These are phyloP conservation scores for Volvox carteri DNA, from an alignment of 163 green algal species.

Conservation along the genomic window DNA sequence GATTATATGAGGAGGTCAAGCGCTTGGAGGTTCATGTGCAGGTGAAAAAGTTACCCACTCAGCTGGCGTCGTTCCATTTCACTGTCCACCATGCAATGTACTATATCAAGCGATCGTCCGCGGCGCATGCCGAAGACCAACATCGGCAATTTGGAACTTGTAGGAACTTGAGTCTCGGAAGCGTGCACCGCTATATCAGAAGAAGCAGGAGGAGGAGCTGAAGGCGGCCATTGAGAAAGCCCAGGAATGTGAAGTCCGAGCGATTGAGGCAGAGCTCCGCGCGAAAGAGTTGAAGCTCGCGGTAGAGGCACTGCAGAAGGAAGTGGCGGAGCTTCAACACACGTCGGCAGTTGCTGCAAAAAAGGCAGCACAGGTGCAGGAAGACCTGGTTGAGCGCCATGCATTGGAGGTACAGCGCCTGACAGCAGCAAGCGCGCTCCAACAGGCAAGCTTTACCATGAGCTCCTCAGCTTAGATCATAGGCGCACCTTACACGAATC, in stretches of 20 bases:
- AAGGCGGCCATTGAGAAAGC: slow-evolving; percentile 83
- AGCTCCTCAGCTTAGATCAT: too few relatives aligned
- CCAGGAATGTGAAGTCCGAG: slow-evolving; percentile 77
- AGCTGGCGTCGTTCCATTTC: too few relatives aligned
- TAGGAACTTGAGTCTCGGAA: slow-evolving; percentile 91
- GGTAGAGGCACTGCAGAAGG: slow-evolving; percentile 66
- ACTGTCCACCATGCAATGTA: too few relatives aligned
- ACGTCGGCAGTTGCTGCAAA: slow-evolving; percentile 44
- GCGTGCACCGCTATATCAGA: slow-evolving; percentile 91
- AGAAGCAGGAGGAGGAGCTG: slow-evolving; percentile 93
- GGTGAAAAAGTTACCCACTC: too few relatives aligned
- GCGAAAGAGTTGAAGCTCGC: slow-evolving; percentile 70
- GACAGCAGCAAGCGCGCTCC: slow-evolving; percentile 61
- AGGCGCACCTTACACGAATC: too few relatives aligned
- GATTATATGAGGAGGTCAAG: slow-evolving; percentile 78
- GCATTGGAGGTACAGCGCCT: slow-evolving; percentile 66
- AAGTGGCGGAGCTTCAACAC: slow-evolving; percentile 60
- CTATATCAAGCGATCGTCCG: too few relatives aligned
- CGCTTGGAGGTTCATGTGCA: slow-evolving; percentile 84
- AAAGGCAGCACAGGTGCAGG: background rate
- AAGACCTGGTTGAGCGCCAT: slow-evolving; percentile 63
- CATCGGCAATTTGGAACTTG: too few relatives aligned
- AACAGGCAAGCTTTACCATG: slow-evolving; percentile 63
- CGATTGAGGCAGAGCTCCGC: slow-evolving; percentile 76
- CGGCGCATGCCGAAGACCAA: too few relatives aligned